phyloP scores from a whole-genome alignment of 2,329 filamentous ascomycete genomes.

The Fusarium succisae region DNA sequence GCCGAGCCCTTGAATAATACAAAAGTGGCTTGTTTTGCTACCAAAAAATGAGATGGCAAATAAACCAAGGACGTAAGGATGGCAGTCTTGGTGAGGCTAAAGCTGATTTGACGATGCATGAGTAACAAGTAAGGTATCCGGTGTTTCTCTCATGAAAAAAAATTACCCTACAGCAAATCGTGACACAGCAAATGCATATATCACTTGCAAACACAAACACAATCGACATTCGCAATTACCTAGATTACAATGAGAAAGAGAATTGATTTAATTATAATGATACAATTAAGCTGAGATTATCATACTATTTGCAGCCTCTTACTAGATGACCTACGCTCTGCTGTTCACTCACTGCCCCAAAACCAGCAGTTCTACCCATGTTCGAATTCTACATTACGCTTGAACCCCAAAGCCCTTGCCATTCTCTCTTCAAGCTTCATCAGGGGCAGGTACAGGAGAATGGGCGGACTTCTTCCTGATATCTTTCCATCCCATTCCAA shows the following conservation, averaged over 20 bases:
- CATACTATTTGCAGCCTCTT: neutral
- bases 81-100: neutral
- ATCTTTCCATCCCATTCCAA: conserved; percentile 58
- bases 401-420: too few species aligned
- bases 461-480: conserved; percentile 49
- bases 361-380: neutral
- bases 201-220: neutral
- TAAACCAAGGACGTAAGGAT: neutral
- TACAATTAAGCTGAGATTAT: neutral
- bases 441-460: neutral
- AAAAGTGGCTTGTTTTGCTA: neutral
- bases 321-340: neutral
- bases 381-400: neutral
- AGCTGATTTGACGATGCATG: conserved; percentile 13
- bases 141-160: neutral
- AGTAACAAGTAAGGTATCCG: neutral
- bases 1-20: neutral
- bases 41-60: too few species aligned
- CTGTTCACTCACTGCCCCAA: too few species aligned
- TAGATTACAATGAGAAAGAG: neutral
- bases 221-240: neutral
- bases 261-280: neutral
- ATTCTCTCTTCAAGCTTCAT: conserved; percentile 24
- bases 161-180: conserved; percentile 11
- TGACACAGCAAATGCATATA: neutral